Conservation (phyloP, 1,139 yeast genomes). For the Pneumocystis sp. region DNA sequence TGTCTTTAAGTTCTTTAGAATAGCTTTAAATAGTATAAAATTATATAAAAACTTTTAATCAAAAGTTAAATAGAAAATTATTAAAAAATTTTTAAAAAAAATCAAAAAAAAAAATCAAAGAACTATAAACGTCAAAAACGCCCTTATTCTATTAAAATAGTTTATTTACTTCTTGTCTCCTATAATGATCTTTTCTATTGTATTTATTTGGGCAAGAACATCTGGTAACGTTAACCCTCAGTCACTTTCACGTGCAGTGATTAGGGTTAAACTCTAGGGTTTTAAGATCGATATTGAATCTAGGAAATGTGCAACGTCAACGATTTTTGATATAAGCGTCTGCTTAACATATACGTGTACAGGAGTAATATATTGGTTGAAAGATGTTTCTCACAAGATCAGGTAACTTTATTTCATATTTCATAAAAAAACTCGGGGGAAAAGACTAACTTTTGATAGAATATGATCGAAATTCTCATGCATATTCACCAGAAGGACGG, state of each 20-base stretch:
- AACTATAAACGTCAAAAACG: background rate
- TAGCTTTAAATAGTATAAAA: no score
- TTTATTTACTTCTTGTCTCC: no score
- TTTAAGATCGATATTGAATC: background rate
- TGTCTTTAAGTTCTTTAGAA: no score
- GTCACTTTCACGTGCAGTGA: background rate
- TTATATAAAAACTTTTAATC: no score
- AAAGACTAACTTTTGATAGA: conserved; percentile 27
- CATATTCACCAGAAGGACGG: conserved; percentile 98
- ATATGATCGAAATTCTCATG: conserved; percentile 96
- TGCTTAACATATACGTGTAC: background rate
- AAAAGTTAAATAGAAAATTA: no score
- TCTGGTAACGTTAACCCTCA: background rate
- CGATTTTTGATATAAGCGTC: background rate
- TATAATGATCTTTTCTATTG: no score
- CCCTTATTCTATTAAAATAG: no score
- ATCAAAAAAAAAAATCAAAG: background rate
- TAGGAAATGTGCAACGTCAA: background rate
- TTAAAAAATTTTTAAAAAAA: background rate
- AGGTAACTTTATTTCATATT: conserved; percentile 12
- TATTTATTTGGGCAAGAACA: no score
- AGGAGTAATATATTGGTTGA: background rate
- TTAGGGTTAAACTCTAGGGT: background rate
- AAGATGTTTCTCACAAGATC: conserved; percentile 91
- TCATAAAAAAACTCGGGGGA: background rate